Base-by-base conservation (phyloP, 768 basidiomycete genomes). In the Floccularia luteovirens region DNA sequence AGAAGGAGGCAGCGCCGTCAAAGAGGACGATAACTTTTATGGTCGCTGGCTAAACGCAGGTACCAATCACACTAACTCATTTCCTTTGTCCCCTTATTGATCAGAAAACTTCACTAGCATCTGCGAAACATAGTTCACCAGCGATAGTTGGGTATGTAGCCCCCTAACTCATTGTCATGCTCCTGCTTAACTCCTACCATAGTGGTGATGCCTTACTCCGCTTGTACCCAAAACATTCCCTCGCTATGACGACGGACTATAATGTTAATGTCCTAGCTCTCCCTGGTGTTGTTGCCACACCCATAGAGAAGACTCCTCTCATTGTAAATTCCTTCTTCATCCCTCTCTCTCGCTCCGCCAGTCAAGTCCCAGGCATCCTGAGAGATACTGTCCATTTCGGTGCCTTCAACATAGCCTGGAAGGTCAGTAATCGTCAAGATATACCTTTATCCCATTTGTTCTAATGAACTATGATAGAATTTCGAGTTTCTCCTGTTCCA, bases 161-260 rank as follows among this genome's bases (percentile, higher is more conserved):
- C 23, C 10, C 30, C 12, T 27, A 35, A 23, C 5, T 5, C 27
- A n/a, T n/a, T 23, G 16, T 14, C 5, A 12, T n/a, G 32, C n/a
- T 37, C 17, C 23, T 12, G 33, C 11, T 22, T 8, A 20, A 20
- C 36, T 11, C 12, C 22, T 4, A 32, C 36, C 45, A 58, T 59
- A 59, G 71, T 49, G 53, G 63, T 20, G 60, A 77, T 43, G 59
- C 66, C 27, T 62, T 88, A 27, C 72, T 67, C 25, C 70, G 64
- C 48, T 42, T 81, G 12, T 78, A 85, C 52, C 80, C 83, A 4
- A 69, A 72, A 7, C 67, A 82, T 49, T 76, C 79, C 20, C 48
- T 85, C 20, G 68, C 83, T 5, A 57, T 72, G 43, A 73, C 80
- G 2, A 50, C 58, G 5, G 75, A 78, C 42, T 57, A 44, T 37